Evolutionary conservation across 2,329 filamentous ascomycete species (phyloP).

Genomic region (Epichloe elymi): DNA sequence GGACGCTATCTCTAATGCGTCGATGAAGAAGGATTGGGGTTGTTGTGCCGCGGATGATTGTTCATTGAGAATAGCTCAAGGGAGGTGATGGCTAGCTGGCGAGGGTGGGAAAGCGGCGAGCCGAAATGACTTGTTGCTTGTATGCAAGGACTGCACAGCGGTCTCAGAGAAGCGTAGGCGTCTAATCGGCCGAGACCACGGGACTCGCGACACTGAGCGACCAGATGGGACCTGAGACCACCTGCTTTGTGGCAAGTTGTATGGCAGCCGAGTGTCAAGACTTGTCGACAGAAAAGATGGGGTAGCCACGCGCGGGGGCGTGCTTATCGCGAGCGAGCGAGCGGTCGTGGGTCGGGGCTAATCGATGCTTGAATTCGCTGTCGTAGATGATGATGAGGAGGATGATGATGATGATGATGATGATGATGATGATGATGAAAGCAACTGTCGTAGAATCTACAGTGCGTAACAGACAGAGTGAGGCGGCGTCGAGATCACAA

Average conservation of each 20-base stretch:
- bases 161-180: neutral
- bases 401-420: neutral
- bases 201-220: neutral
- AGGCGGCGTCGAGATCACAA: neutral
- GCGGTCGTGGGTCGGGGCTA: neutral
- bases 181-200: neutral
- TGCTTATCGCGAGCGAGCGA: neutral
- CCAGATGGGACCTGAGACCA: neutral
- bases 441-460: neutral
- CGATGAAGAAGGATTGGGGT: conserved; percentile 8
- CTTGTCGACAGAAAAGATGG: neutral
- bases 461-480: neutral
- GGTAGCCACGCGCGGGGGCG: neutral
- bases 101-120: neutral
- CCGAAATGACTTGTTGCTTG: neutral
- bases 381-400: neutral
- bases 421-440: neutral
- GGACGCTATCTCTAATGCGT: conserved; percentile 17
- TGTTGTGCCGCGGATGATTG: conserved; percentile 6
- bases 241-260: neutral
- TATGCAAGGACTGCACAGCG: neutral
- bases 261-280: neutral
- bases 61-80: conserved; percentile 9
- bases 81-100: neutral
- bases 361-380: neutral